Percentiles rank a stretch among this genome's conserved stretches.
These are phyloP conservation scores for Stephanocyclus meneghinianus DNA, from an alignment of 352 stramenopile species.

Conservation along the genomic window DNA sequence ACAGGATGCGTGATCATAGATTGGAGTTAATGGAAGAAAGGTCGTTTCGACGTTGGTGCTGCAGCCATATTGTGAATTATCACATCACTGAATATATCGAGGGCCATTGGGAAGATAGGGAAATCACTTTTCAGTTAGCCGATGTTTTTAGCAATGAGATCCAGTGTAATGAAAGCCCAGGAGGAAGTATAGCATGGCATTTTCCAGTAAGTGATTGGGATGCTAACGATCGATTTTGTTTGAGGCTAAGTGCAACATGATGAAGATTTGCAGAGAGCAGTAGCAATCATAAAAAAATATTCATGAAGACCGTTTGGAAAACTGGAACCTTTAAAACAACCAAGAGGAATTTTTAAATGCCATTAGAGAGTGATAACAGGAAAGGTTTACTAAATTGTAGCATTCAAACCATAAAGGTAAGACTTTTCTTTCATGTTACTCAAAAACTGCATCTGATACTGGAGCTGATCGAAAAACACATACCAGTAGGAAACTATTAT, in stretches of 20 bases:
- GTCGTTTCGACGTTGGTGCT: slow-evolving; percentile 86
- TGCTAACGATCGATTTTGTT: slow-evolving; percentile 64
- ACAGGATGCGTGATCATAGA: slow-evolving; percentile 94
- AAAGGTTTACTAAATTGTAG: too few species aligned
- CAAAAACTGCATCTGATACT: too few species aligned
- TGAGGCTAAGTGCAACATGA: slow-evolving; percentile 24
- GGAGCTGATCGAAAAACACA: too few species aligned
- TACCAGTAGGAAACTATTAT: too few species aligned
- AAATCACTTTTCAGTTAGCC: slow-evolving; percentile 48
- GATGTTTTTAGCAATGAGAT: slow-evolving; percentile 65
- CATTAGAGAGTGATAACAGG: too few species aligned
- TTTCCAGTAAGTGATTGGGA: slow-evolving; percentile 69
- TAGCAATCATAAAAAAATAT: background rate
- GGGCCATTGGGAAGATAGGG: slow-evolving; percentile 36
- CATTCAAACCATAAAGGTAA: too few species aligned
- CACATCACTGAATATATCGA: slow-evolving; percentile 56
- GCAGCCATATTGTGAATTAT: slow-evolving; percentile 65
- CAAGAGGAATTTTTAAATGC: too few species aligned
- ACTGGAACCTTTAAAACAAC: too few species aligned
- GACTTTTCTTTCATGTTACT: too few species aligned
- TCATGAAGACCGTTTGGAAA: too few species aligned
- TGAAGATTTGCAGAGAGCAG: too few species aligned
- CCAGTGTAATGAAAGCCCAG: slow-evolving; percentile 44
- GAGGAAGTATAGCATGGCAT: slow-evolving; percentile 54
- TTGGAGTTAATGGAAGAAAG: slow-evolving; percentile 90